A percentile compares a stretch with the other conserved stretches of the same genome.
phyloP scores from a whole-genome alignment of 2,329 filamentous ascomycete genomes.

The Scedosporium apiospermum region DNA sequence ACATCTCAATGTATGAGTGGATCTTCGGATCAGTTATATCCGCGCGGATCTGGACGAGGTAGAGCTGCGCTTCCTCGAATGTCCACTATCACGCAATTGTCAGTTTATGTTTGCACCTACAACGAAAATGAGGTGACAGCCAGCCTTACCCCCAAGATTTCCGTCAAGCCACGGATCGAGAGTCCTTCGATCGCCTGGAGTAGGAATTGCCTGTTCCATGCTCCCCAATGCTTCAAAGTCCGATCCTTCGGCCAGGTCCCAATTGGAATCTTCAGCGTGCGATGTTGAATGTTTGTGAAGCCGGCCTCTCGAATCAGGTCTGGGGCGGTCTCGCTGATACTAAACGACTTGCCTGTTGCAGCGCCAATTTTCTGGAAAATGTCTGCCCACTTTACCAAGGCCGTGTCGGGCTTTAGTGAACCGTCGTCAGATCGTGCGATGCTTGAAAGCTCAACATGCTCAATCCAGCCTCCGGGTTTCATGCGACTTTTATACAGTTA shows the following conservation, averaged over 20 bases:
- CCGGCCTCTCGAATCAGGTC: conserved; percentile 12
- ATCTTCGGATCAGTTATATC: conserved; percentile 21
- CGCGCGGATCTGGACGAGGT: conserved; percentile 20
- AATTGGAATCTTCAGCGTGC: conserved; percentile 8
- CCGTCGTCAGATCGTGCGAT: conserved; percentile 16
- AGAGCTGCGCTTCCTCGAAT: conserved; percentile 20
- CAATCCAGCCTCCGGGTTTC: conserved; percentile 18
- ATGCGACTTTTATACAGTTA: neutral
- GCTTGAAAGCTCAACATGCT: conserved; percentile 12
- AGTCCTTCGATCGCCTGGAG: conserved; percentile 16
- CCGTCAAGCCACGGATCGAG: conserved; percentile 13
- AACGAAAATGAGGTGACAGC: neutral
- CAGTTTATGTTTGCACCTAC: neutral
- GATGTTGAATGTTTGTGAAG: conserved; percentile 6
- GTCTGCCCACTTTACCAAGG: conserved; percentile 13
- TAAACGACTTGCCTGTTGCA: conserved; percentile 14
- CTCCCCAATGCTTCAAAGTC: conserved; percentile 17
- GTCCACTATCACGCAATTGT: conserved; percentile 1
- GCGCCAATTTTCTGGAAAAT: conserved; percentile 11
- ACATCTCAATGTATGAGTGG: conserved; percentile 17
- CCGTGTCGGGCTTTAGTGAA: conserved; percentile 10
- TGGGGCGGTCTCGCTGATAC: conserved; percentile 7
- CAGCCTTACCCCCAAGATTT: conserved; percentile 9
- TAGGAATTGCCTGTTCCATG: conserved; percentile 17
- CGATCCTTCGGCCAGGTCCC: conserved; percentile 21